Conservation (phyloP, 495 filamentous ascomycete species). For the Chaetomidium leptoderma region DNA sequence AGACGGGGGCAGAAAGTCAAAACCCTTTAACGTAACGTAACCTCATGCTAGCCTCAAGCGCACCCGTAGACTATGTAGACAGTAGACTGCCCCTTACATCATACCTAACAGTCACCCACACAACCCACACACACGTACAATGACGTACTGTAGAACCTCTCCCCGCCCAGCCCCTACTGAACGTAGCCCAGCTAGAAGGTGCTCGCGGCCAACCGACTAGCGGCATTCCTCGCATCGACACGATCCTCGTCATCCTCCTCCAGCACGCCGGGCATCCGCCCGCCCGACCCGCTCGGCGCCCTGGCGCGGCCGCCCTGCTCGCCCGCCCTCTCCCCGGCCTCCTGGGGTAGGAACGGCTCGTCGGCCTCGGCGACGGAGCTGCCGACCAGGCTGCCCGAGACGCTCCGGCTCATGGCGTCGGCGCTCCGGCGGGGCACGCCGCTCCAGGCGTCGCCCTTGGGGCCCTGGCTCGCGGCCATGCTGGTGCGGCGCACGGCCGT, state of each 20-base stretch:
- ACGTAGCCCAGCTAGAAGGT: conserved; percentile 72
- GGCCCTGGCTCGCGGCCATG: conserved; percentile 80
- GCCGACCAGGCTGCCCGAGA: conserved; percentile 64
- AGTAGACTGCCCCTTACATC: no score
- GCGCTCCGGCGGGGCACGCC: conserved; percentile 77
- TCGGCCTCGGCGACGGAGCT: conserved; percentile 40
- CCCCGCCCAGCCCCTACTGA: not conserved
- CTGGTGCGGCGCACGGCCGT: conserved; percentile 60
- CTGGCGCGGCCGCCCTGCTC: conserved; percentile 42
- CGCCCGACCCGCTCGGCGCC: conserved; percentile 55
- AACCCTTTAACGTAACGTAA: conserved; percentile 1
- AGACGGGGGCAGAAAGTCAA: not conserved
- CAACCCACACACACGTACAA: not conserved
- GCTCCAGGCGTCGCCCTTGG: conserved; percentile 95
- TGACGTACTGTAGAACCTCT: not conserved
- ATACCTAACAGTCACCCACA: no score
- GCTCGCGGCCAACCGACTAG: conserved; percentile 85
- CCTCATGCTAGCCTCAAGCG: not conserved
- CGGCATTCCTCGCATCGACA: conserved; percentile 91
- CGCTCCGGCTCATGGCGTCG: conserved; percentile 69
- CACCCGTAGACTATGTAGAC: not conserved
- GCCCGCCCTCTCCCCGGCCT: conserved; percentile 7
- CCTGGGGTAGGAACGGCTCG: conserved; percentile 36
- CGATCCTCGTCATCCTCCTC: conserved; percentile 93
- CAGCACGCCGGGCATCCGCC: conserved; percentile 54